Base-by-base conservation (phyloP, 1,284 basidiomycete genomes). In the Anthracocystis setariae region DNA sequence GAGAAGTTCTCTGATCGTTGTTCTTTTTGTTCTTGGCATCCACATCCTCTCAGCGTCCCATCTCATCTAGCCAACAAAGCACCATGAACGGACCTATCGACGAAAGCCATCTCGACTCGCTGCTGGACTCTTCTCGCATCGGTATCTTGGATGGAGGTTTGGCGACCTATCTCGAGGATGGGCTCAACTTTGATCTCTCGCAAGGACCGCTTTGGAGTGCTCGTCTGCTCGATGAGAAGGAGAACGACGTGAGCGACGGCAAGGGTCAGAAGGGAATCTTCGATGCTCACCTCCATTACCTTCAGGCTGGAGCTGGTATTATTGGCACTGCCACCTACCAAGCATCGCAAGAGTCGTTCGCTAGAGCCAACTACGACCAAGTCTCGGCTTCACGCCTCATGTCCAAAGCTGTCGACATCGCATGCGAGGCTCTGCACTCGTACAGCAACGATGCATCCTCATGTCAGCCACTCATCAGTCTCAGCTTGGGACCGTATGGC, bases 241-340 rank as follows among this genome's bases (percentile, higher is more conserved):
- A 67, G 27, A 54, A 64, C 39, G 67, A 65, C 24, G 71, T 68
- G 8, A 65, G 62, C 38, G 24, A 33, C n/a, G 63, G 65, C 20
- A 64, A 74, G 35, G 71, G 73, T 0, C 67, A 48, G 21, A 52
- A 63, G 32, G 65, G 60, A 3, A 74, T 80, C 51, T 61, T 50
- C 3, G 59, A 70, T n/a, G 71, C 77, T 5, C 78, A 80, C 50
- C 35, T 58, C 5, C 70, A 78, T 48, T 80, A 76, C 40, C 39
- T 79, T 5, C 48, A 74, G 43, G 74, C 77, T 2, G 78, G 78
- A 2, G 75, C 76, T 17, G 55, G 71, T n/a, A 63, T 80, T 40
- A 65, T 80, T 42, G 75, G 70, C 18, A 77, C 77, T 3, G 72
- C 73, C 12, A 76, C 74, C 44, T 79, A 79, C 50, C 77, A 79